phyloP scores from a whole-genome alignment of 2,329 filamentous ascomycete species.

The Botrytis paeoniae region DNA sequence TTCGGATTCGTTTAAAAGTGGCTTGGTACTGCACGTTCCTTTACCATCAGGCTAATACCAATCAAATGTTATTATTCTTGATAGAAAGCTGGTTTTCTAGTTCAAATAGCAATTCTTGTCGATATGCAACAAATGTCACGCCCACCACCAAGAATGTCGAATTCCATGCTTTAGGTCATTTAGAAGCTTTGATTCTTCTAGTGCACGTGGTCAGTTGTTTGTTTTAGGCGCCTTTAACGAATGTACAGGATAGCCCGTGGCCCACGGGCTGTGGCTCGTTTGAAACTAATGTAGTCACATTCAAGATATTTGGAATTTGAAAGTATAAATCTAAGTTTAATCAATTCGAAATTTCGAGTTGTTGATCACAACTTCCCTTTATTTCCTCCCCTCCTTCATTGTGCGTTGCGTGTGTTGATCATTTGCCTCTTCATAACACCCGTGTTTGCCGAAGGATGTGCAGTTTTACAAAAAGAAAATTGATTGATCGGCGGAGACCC shows the following conservation, averaged over 20 bases:
- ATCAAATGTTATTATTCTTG: neutral
- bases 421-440: neutral
- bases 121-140: neutral
- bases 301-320: conserved; percentile 1
- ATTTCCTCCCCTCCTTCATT: neutral
- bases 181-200: neutral
- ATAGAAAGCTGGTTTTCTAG: no score
- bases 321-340: conserved; percentile 1
- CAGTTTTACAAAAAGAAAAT: neutral
- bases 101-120: neutral
- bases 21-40: neutral
- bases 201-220: neutral
- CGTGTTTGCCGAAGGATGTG: conserved; percentile 12
- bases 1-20: neutral
- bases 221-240: neutral
- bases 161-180: neutral
- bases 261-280: neutral
- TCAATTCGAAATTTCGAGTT: neutral
- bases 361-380: neutral
- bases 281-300: neutral
- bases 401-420: neutral
- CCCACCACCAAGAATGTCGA: neutral
- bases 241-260: neutral
- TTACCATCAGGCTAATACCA: neutral
- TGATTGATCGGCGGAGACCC: conserved; percentile 4